phyloP scores from a whole-genome alignment of 148 eudicot genomes.

The Vaccinium vitisidaea region DNA sequence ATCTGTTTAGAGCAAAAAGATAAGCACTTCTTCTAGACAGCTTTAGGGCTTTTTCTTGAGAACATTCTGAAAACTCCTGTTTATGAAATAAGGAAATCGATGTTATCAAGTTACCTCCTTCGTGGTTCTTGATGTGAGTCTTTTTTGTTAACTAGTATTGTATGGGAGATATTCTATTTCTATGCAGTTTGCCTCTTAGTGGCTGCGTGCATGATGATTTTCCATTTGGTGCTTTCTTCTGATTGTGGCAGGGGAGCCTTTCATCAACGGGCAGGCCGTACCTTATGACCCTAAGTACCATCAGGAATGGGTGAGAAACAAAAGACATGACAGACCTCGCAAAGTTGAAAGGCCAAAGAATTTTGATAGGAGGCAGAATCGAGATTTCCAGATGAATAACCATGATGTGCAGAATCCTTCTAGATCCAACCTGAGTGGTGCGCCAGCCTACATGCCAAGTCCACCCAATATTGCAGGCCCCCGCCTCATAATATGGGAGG shows the following conservation, averaged over 20 bases:
- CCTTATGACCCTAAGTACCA: conserved; percentile 98
- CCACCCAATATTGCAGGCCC: neutral
- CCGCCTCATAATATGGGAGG: conserved; percentile 15
- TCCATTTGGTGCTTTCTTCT: neutral
- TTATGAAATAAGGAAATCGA: neutral
- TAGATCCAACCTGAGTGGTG: neutral
- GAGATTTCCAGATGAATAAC: conserved; percentile 9
- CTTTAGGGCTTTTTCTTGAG: neutral
- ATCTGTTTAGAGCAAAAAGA: neutral
- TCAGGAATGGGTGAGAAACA: conserved; percentile 94
- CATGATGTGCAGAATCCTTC: conserved; percentile 22
- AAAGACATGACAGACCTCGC: conserved; percentile 48
- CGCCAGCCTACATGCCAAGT: neutral
- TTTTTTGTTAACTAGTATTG: neutral
- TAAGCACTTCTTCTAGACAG: neutral
- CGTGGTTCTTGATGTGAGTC: neutral
- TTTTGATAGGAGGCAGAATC: conserved; percentile 63
- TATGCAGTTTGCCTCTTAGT: neutral
- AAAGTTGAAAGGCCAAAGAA: conserved; percentile 77
- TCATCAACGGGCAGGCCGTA: conserved; percentile 84
- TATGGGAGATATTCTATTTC: neutral
- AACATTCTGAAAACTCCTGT: neutral
- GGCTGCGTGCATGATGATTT: neutral
- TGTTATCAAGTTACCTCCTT: neutral
- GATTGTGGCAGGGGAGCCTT: conserved; percentile 75